Conservation (phyloP, 2,329 filamentous ascomycete species). For the Beauveria asiatica region DNA sequence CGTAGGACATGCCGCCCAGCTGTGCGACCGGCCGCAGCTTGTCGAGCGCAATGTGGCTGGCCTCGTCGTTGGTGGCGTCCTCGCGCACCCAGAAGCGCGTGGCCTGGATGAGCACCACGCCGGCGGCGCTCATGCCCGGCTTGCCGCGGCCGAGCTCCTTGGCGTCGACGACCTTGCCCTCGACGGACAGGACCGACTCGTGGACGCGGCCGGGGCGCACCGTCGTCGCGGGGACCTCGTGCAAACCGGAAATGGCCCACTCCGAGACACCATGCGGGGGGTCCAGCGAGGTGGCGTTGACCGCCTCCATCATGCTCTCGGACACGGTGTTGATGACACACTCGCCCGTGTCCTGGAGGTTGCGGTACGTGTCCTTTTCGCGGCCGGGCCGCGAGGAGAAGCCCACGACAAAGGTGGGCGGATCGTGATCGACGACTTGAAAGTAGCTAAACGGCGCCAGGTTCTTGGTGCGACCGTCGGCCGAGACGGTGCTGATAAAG, state of each 20-base stretch:
- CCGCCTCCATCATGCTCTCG: constrained; percentile 73
- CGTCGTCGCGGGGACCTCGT: constrained; percentile 17
- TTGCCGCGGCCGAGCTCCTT: constrained; percentile 19
- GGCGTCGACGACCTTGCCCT: constrained; percentile 21
- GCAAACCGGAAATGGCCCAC: constrained; percentile 59
- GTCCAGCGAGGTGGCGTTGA: constrained; percentile 66
- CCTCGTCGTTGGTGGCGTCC: constrained; percentile 18
- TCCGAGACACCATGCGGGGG: constrained; percentile 65
- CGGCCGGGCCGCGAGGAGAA: constrained; percentile 34
- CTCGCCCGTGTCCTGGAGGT: constrained; percentile 60
- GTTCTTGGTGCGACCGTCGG: constrained; percentile 56
- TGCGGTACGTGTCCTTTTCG: constrained; percentile 69
- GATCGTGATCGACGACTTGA: constrained; percentile 71
- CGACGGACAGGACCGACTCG: constrained; percentile 21
- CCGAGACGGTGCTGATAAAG: constrained; percentile 43
- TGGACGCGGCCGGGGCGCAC: constrained; percentile 19
- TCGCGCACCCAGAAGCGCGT: constrained; percentile 23
- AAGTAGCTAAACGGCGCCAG: constrained; percentile 78
- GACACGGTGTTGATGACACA: constrained; percentile 75
- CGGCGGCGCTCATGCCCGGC: constrained; percentile 17
- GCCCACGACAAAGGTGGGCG: constrained; percentile 62
- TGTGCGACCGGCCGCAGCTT: constrained; percentile 18
- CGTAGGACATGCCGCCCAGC: constrained; percentile 20
- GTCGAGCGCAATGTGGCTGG: constrained; percentile 17
- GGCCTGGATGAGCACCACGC: constrained; percentile 20